Percentiles rank a stretch among this genome's conserved stretches.
These are phyloP conservation scores for Kentomonas sorsogonicus DNA, from an alignment of 208 protist genomes.

Conservation along the genomic window DNA sequence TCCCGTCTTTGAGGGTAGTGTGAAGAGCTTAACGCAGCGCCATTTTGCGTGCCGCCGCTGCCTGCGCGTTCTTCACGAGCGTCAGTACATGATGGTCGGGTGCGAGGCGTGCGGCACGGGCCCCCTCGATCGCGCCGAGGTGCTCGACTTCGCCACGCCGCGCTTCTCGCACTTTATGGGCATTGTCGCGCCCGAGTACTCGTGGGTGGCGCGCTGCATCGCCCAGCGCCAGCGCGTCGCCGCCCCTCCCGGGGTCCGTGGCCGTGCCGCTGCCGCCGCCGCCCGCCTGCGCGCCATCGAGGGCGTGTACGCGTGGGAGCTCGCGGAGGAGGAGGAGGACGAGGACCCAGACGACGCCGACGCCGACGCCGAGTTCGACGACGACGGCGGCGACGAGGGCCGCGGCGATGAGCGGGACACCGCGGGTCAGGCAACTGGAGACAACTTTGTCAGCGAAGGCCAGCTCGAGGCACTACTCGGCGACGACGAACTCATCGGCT, in stretches of 20 bases:
- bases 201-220: slow-evolving; percentile 84
- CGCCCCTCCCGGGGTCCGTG: no score
- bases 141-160: slow-evolving; percentile 68
- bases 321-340: slow-evolving; percentile 49
- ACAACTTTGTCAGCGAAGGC: not conserved
- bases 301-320: slow-evolving; percentile 67
- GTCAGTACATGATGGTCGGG: slow-evolving; percentile 67
- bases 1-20: slow-evolving; percentile 58
- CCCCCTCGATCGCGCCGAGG: slow-evolving; percentile 44
- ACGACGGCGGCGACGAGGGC: not conserved
- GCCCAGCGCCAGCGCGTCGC: slow-evolving; percentile 19
- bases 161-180: slow-evolving; percentile 84
- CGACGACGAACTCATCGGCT: not conserved
- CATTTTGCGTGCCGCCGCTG: slow-evolving; percentile 78
- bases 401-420: not conserved
- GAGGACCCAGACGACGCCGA: slow-evolving; percentile 27
- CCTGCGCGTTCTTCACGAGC: slow-evolving; percentile 65
- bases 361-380: not conserved
- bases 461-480: no score
- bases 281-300: no score
- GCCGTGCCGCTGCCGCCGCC: no score
- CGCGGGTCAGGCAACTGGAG: not conserved
- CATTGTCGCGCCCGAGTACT: slow-evolving; percentile 71
- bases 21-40: no score
- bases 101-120: slow-evolving; percentile 68